These are phyloP conservation scores for Domatiomyces globalis DNA, from an alignment of 2,329 filamentous ascomycete species.

Conservation along the genomic window DNA sequence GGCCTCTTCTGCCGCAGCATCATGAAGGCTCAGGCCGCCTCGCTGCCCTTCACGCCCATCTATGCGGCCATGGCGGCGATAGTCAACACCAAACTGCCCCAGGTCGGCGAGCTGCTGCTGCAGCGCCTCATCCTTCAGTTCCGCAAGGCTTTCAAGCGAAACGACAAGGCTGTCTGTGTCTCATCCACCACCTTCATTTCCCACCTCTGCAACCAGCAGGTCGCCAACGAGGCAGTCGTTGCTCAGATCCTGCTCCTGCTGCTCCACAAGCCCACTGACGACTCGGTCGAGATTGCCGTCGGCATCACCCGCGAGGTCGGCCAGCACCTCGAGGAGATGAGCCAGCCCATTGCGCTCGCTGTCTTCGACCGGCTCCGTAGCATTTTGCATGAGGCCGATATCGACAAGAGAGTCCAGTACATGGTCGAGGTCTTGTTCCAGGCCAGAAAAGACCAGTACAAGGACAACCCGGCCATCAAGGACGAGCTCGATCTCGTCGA, in stretches of 20 bases:
- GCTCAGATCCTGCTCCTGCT: constrained; percentile 87
- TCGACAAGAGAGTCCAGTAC: constrained; percentile 97
- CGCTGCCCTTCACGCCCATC: constrained; percentile 88
- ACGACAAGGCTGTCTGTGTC: constrained; percentile 91
- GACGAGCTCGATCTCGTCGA: constrained; percentile 92
- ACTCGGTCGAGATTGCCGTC: constrained; percentile 94
- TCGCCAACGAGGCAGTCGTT: constrained; percentile 82
- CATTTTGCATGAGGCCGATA: constrained; percentile 90
- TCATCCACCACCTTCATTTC: constrained; percentile 90
- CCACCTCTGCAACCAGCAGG: constrained; percentile 90
- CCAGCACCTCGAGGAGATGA: constrained; percentile 92
- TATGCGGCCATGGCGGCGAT: constrained; percentile 93
- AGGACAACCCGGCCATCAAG: constrained; percentile 78
- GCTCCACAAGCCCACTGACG: constrained; percentile 88
- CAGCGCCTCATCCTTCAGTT: constrained; percentile 82
- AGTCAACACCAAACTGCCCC: constrained; percentile 91
- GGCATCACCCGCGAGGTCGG: constrained; percentile 86
- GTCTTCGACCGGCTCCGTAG: constrained; percentile 94
- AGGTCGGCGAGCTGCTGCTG: constrained; percentile 81
- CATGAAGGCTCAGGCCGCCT: constrained; percentile 96
- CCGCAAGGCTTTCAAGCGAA: constrained; percentile 85
- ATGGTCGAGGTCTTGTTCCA: constrained; percentile 98
- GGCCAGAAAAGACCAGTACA: constrained; percentile 89
- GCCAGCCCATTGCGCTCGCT: constrained; percentile 66
- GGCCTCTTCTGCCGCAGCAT: constrained; percentile 91